phyloP scores from a whole-genome alignment of 768 basidiomycete species.

The Boletus rubropictus region DNA sequence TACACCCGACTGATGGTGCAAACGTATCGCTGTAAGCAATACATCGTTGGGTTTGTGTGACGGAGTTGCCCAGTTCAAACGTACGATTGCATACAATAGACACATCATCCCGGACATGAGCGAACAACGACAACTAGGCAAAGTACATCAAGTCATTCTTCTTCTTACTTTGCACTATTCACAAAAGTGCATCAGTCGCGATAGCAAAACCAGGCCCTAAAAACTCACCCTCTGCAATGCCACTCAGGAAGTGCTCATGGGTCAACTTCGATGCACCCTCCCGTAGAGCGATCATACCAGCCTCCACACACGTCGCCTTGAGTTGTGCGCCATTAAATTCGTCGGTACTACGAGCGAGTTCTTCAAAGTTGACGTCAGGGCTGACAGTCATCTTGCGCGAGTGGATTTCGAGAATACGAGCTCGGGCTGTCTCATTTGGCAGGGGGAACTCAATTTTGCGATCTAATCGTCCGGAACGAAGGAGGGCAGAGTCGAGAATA shows the following conservation, averaged over 20 bases:
- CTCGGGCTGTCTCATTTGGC: constrained; percentile 93
- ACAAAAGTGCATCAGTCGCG: constrained; percentile 24
- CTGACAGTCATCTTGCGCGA: constrained; percentile 91
- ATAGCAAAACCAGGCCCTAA: not conserved
- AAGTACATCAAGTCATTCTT: constrained; percentile 97
- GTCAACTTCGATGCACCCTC: constrained; percentile 85
- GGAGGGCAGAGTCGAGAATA: constrained; percentile 95
- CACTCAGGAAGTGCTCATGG: constrained; percentile 95
- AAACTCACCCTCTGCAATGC: constrained; percentile 76
- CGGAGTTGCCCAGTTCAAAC: no score
- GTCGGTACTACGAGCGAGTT: constrained; percentile 93
- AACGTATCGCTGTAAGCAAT: no score
- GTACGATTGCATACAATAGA: constrained; percentile 2
- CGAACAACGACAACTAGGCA: constrained; percentile 45
- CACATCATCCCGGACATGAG: not conserved
- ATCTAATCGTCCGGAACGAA: constrained; percentile 95
- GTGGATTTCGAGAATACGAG: constrained; percentile 94
- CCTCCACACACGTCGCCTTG: constrained; percentile 98
- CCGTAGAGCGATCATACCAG: constrained; percentile 96
- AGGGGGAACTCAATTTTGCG: constrained; percentile 98
- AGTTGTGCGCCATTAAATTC: constrained; percentile 98
- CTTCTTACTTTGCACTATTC: constrained; percentile 95
- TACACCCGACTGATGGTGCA: no score
- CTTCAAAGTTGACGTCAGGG: constrained; percentile 91
- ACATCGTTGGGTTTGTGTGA: no score